Evolutionary conservation across 2,329 filamentous ascomycete species (phyloP), one percentile per base, ranked within the genome.

Genomic region (Microascus cirrosus): DNA sequence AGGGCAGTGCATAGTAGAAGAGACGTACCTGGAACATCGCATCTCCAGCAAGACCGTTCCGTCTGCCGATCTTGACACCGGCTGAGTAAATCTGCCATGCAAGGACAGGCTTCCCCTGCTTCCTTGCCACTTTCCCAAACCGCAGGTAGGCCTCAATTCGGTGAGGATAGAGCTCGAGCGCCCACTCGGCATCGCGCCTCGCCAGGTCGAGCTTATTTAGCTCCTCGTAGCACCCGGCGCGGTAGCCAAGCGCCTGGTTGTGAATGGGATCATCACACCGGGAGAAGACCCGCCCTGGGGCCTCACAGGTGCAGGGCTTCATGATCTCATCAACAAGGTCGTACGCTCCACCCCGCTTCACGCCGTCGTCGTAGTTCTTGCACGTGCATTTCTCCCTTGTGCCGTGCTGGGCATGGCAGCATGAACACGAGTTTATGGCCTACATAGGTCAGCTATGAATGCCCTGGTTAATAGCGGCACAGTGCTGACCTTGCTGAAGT

Each of bases 111-210:
- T 73, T 68, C 60, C 70, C 71, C 58, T 71, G 67, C 2, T 73
- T 63, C 10, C 70, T 66, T 5, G 69, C 66, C 58, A 74, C 63
- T 60, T 75, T 75, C 1, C 70, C 73, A 4, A 75, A 62, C 2
- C 74, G 69, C 8, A 76, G 66, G 59, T 76, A 76, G 8, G 73
- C 73, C 62, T 76, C 72, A 18, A 73, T 67, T 1, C 70, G 63
- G 39, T 67, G 65, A 24, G 74, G 74, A 6, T 73, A 70, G 50
- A 76, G 66, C 57, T 74, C 71, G 20, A 76, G 60, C 24, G 76
- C 69, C 72, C 73, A 75, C 62, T 73, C 70, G 10, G 74, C 73
- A 57, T 75, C 73, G 36, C 61, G 67, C 59, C 64, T 67, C 15
- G 74, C 74, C 25, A 70, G 68, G 5, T 67, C 68, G 2, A 74